Base-by-base conservation (phyloP, 208 protist species). In the Leishmania major region DNA sequence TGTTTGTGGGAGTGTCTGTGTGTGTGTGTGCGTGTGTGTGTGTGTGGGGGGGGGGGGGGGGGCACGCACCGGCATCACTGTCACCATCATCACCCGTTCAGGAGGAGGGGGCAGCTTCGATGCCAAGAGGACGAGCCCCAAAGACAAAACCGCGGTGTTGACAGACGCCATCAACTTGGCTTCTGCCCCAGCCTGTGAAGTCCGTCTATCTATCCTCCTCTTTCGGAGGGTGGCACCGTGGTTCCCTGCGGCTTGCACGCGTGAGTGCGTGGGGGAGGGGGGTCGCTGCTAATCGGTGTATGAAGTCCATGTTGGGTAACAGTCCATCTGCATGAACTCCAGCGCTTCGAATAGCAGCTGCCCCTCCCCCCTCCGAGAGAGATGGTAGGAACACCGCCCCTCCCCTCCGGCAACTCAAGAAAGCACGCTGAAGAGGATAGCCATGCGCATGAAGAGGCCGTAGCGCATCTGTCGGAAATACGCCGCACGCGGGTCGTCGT, bases 391-490 rank as follows among this genome's bases (percentile, higher is more conserved):
- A 45, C 43, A 4, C 43, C 43, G 43, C 19, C 71, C 35, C 35
- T 71, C 74, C 22, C 64, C 47, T 74, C 40, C 66, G 69, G 25
- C 31, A 40, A 10, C 51, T 83, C 77, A 89, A 5, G 84, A 82
- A 43, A 99, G 90, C 35, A 98, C 91, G 69, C 91, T 94, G 67
- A 91, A 99, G 17, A 99, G 89, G 69, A 99, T 91, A 40, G 99
- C 98, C 99, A 99, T 99, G 81, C 99, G 98, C 87, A 99, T 98
- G 84, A 98, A 99, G 86, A 99, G 91, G 19, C 99, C 99, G 80
- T 99, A 98, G 76, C 96, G 93, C 97, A 99, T 99, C 91, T 99
- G 98, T 53, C 96, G 92, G 88, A 99, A 99, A 94, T 99, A 99
- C 35, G 95, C 98, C 6, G 98, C 96, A 76, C 98, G 95, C 45